Conservation (phyloP, 2,329 filamentous ascomycete genomes). For the Tolypocladium ophioglossoides region DNA sequence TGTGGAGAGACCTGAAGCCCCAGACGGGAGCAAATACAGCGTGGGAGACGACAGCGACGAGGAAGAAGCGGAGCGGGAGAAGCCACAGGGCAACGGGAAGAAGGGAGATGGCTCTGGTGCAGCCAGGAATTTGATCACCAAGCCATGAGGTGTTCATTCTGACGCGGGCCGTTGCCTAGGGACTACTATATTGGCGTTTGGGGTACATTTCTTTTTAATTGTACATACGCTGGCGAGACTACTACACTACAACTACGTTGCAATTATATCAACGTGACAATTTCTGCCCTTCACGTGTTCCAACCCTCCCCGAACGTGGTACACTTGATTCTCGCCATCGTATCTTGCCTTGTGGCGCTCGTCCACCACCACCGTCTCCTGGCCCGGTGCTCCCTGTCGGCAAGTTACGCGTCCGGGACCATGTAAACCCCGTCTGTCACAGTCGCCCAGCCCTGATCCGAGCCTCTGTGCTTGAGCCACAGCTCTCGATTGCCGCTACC, state of each 20-base stretch:
- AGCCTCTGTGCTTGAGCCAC: neutral
- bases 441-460: neutral
- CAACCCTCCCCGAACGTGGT: neutral
- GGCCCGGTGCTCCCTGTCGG: neutral
- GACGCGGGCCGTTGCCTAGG: neutral
- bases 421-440: neutral
- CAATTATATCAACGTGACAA: neutral
- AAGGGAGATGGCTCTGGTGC: neutral
- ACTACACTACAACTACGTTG: neutral
- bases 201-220: neutral
- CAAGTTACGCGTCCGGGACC: neutral
- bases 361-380: neutral
- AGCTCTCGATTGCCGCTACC: neutral
- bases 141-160: neutral
- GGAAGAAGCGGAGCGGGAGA: slow-evolving; percentile 16
- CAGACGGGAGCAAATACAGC: slow-evolving; percentile 39
- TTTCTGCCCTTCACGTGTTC: neutral
- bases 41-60: slow-evolving; percentile 48
- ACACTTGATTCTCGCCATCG: neutral
- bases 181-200: neutral
- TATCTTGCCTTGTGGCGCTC: neutral
- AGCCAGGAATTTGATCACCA: neutral
- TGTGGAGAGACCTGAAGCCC: slow-evolving; percentile 31
- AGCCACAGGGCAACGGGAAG: slow-evolving; percentile 1
- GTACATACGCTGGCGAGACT: neutral